Evolutionary conservation across 352 stramenopile genomes (phyloP).

Genomic region (Hyphochytrium catenoides): DNA sequence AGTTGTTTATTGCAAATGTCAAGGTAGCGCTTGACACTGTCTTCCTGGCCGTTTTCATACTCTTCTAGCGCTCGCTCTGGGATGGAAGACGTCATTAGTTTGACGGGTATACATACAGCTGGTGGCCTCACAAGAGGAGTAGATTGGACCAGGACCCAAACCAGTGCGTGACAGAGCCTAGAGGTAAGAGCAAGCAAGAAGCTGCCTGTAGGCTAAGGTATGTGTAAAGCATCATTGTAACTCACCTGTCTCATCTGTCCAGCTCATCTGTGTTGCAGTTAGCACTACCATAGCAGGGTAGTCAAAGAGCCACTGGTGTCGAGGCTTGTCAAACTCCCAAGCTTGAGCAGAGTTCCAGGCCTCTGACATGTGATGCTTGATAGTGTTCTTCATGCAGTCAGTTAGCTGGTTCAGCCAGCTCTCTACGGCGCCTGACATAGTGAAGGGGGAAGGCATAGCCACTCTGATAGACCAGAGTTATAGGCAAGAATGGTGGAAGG

Average conservation of each 20-base stretch:
- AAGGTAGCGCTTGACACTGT: slow-evolving; percentile 52
- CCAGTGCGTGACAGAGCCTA: slow-evolving; percentile 22
- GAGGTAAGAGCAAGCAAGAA: too few relatives aligned
- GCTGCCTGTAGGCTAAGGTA: too few relatives aligned
- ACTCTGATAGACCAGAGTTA: too few relatives aligned
- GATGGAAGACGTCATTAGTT: slow-evolving; percentile 64
- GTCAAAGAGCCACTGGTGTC: slow-evolving; percentile 91
- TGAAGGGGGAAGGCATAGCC: slow-evolving; percentile 32
- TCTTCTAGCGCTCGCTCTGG: slow-evolving; percentile 49
- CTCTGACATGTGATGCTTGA: slow-evolving; percentile 61
- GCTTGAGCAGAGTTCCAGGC: slow-evolving; percentile 53
- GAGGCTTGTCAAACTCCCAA: slow-evolving; percentile 83
- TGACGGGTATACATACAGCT: slow-evolving; percentile 69
- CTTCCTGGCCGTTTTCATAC: slow-evolving; percentile 34
- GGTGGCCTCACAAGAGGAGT: slow-evolving; percentile 54
- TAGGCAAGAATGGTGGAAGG: too few relatives aligned
- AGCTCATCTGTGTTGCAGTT: slow-evolving; percentile 72
- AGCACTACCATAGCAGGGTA: slow-evolving; percentile 77
- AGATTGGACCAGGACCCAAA: background rate
- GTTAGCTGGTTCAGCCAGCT: slow-evolving; percentile 63
- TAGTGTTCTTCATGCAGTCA: slow-evolving; percentile 48
- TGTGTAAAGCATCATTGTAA: too few relatives aligned
- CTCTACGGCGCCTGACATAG: slow-evolving; percentile 55
- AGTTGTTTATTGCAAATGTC: slow-evolving; percentile 67
- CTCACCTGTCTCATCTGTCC: slow-evolving; percentile 91